Base-by-base conservation (phyloP, 805 yeast species). In the Grigorovia jiainica region DNA sequence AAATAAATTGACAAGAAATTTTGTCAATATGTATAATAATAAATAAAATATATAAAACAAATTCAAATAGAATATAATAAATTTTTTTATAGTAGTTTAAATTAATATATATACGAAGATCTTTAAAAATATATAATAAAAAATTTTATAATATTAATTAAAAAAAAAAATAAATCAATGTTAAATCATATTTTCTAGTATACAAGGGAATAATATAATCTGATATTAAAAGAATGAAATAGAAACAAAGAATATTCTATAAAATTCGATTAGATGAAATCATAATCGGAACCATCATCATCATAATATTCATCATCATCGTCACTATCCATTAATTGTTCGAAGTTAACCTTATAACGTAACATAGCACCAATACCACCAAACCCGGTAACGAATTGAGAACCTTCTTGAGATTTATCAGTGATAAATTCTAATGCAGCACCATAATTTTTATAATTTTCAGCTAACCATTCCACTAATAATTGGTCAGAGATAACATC, bases 291-390 rank as follows among this genome's bases (percentile, higher is more conserved):
- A 33, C 55, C 66, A 43, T 61, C 69, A 49, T 80, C 83, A 64
- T 79, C 87, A 65, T 79, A 87, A 63, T 80, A 83, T 64, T 86
- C 95, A 59, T 89, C 97, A 49, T 86, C 95, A 45, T 79, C 72
- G 43, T 86, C 97, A 27, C 31, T 27, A 41, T 87, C 95, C 41
- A 71, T 83, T 61, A 92, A 76, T 72, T 87, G 97, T 65, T 92
- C 98, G 58, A 92, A 92, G 71, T 92, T 92, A 54, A 92, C 92
- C 68, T 87, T 87, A 69, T 92, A 92, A 71, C 99, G 87, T 64
- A 92, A 72, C 55, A 92, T 64, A 44, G 96, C 97, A 65, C 99
- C 99, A 52, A 92, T 77, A 70, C 98, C 99, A 82, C 99, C 99
- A 61, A 92, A 92, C 46, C 99, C 99, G 55, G 79, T 82, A 46